A percentile compares a stretch with the other conserved stretches of the same genome.
These are phyloP conservation scores for Dimocarpus longan DNA, from an alignment of 345 rosid genomes.

Conservation along the genomic window DNA sequence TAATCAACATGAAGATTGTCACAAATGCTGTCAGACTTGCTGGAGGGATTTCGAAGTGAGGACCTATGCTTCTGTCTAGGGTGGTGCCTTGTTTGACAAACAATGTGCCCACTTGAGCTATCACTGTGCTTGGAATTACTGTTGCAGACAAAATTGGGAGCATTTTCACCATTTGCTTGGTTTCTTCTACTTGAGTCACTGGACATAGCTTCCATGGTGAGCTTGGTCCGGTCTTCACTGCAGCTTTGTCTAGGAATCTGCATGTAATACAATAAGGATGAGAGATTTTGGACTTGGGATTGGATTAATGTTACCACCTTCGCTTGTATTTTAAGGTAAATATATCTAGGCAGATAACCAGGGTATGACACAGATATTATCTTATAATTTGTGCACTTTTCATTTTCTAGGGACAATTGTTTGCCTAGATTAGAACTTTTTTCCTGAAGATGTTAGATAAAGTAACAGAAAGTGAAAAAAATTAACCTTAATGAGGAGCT, in stretches of 20 bases:
- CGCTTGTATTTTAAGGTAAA: background rate
- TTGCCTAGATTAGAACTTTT: too few species aligned
- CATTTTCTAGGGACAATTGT: too few species aligned
- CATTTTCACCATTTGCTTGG: constrained; percentile 71
- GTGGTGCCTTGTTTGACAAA: constrained; percentile 76
- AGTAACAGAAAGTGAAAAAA: background rate
- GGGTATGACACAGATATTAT: too few species aligned
- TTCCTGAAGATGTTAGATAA: too few species aligned
- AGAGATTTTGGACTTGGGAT: background rate
- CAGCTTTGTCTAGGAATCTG: constrained; percentile 71
- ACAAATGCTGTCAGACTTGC: constrained; percentile 67
- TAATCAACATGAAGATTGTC: constrained; percentile 67
- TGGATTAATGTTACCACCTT: background rate
- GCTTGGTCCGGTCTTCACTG: constrained; percentile 36
- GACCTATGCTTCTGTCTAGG: constrained; percentile 52
- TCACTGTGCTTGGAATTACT: constrained; percentile 55
- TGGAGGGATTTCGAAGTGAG: constrained; percentile 69
- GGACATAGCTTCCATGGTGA: constrained; percentile 60
- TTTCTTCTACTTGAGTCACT: constrained; percentile 68
- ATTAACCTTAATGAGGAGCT: constrained; percentile 48
- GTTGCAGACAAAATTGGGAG: constrained; percentile 46
- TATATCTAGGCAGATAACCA: background rate
- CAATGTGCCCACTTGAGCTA: constrained; percentile 55
- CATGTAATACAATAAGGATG: background rate
- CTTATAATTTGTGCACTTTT: too few species aligned